Evolutionary conservation across 2,329 filamentous ascomycete genomes (phyloP).

Genomic region (Cytospora piceicola): DNA sequence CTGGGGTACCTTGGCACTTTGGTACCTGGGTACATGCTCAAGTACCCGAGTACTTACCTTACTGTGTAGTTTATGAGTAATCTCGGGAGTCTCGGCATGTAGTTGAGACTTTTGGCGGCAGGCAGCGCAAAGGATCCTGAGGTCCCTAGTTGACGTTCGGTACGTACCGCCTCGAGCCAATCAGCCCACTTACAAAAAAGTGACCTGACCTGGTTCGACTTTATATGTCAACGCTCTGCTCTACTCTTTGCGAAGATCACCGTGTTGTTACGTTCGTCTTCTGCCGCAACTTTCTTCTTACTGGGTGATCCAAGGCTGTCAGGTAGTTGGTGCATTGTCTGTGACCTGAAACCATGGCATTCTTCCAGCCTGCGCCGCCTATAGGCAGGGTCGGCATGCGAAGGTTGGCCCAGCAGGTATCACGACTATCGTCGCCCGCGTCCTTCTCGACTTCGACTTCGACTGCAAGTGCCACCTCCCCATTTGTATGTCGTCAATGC

Average conservation of each 20-base stretch:
- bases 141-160: too few relatives aligned
- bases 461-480: slow-evolving; percentile 32
- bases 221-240: background rate
- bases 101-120: background rate
- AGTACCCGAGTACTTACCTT: too few relatives aligned
- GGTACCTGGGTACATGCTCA: too few relatives aligned
- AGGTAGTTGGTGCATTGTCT: background rate
- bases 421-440: slow-evolving; percentile 17
- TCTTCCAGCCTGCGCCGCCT: slow-evolving; percentile 25
- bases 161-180: slow-evolving; percentile 16
- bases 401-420: slow-evolving; percentile 26
- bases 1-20: too few relatives aligned
- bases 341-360: slow-evolving; percentile 20
- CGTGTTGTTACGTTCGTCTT: background rate
- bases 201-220: slow-evolving; percentile 22
- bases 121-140: background rate
- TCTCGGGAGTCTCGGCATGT: background rate
- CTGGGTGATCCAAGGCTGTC: background rate
- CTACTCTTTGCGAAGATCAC: background rate
- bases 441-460: slow-evolving; percentile 25
- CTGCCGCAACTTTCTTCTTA: background rate
- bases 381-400: slow-evolving; percentile 21
- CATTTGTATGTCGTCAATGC: slow-evolving; percentile 54
- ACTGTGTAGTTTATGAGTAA: too few relatives aligned
- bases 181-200: slow-evolving; percentile 25